A percentile compares a stretch with the other conserved stretches of the same genome.
Conservation (phyloP, 129 eudicot genomes). For the Helichrysum umbraculigerum region DNA sequence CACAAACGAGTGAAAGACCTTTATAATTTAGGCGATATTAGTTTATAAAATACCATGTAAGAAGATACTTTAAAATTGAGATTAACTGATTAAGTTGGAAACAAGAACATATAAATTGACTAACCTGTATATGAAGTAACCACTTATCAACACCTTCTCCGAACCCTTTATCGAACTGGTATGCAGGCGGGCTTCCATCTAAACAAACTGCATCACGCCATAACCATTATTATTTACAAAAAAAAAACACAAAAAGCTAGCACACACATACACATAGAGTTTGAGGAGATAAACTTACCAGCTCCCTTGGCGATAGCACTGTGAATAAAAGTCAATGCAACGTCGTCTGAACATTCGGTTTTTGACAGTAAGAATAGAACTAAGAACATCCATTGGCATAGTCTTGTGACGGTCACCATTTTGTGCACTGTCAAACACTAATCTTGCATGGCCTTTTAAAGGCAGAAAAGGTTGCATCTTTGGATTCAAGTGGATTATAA, state of each 20-base stretch:
- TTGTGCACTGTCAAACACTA: constrained; percentile 8
- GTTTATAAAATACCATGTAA: neutral
- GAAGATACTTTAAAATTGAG: constrained; percentile 6
- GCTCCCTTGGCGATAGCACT: constrained; percentile 57
- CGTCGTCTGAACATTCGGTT: constrained; percentile 40
- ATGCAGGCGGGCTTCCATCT: constrained; percentile 70
- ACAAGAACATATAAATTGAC: constrained; percentile 10
- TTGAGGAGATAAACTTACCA: constrained; percentile 34
- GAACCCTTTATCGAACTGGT: constrained; percentile 45
- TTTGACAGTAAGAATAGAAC: constrained; percentile 18
- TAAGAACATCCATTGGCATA: constrained; percentile 34
- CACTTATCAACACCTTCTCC: constrained; percentile 53
- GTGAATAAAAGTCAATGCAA: constrained; percentile 34
- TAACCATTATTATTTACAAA: neutral
- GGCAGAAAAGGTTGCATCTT: constrained; percentile 19
- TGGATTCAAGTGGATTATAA: constrained; percentile 25
- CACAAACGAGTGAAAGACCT: neutral
- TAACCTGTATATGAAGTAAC: constrained; percentile 60
- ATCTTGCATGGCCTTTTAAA: constrained; percentile 30
- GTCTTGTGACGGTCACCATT: constrained; percentile 27
- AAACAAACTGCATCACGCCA: constrained; percentile 49
- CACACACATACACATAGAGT: neutral
- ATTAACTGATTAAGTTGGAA: constrained; percentile 4
- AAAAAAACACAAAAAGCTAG: neutral
- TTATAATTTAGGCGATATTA: neutral